Evolutionary conservation across 306 rosid genomes (phyloP), one percentile per base, ranked within the genome.

Genomic region (Corylus avellana): DNA sequence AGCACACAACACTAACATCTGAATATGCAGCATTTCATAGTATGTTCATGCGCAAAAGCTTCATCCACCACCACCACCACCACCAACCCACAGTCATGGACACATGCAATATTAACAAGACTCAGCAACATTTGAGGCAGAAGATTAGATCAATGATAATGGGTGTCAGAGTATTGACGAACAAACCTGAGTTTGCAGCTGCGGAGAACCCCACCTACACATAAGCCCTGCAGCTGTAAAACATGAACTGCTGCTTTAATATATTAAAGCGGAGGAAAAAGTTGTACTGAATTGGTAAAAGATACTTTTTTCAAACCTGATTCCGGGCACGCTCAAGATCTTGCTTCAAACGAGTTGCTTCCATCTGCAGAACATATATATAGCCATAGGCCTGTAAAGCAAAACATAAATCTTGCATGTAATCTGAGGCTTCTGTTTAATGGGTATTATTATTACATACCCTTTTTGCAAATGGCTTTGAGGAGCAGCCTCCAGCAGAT

Each of bases 381-480:
- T 22, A 22, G 22, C 22, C 22, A 22, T 95, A 93, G 50, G 94
- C 98, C 98, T 95, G 82, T 17, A 79, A 47, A 55, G 59, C 58
- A 73, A 74, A 81, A 83, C 70, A 87, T 27, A 71, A 57, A 22
- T 68, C 61, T 67, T 59, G 14, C 66, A 59, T 25, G 6, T 11
- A 20, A 22, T 22, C 22, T 22, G 22, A 59, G 70, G 76, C 48
- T 70, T 48, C 32, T 48, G 61, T 79, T 63, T 71, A 84, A 75
- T 63, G 75, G 22, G 22, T 22, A 22, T 22, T 53, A 80, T 47
- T 70, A 71, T 64, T 82, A 72, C 84, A 16, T 79, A 91, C 98
- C 98, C 92, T 94, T 83, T 92, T 94, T 94, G 82, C 80, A 92
- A 75, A 53, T 97, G 97, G 63, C 98, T 94, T 88, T 92, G 92